Evolutionary conservation across 345 rosid species (phyloP), one percentile per base, ranked within the genome.

Genomic region (Ricinus communis): DNA sequence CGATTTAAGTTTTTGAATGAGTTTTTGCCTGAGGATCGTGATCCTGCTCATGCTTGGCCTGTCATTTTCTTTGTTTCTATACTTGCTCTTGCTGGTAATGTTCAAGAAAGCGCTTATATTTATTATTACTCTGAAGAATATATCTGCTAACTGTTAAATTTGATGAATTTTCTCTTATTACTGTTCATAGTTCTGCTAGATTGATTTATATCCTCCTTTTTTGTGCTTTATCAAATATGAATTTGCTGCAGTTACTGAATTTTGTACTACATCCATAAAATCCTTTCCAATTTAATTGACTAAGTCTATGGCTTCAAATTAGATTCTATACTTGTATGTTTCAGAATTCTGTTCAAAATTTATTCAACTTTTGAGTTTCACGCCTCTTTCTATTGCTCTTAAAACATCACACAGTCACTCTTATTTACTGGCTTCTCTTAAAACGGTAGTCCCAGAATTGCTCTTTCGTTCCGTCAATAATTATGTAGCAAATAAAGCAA

Each of bases 1-100:
- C 85, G 86, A 65, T 80, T 94, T 66, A 82, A 82, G 65, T 91
- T 90, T 54, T 86, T 94, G 79, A 94, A 94, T 24, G 96, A 94
- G 71, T 90, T 76, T 52, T 87, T 94, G 82, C 97, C 98, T 10
- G 98, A 94, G 88, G 98, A 94, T 87, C 96, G 96, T 73, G 90
- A 94, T 82, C 98, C 97, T 0, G 79, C 66, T 63, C 92, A 84
- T 45, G 93, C 93, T 31, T 94, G 98, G 98, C 90, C 93, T 43
- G 88, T 94, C 43, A 77, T 94, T 64, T 59, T 91, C 79, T 82
- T 85, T 71, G 96, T 87, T 69, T 79, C 72, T 68, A 66, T 91
- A 61, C 72, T 91, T n/a, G 91, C 97, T n/a, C 89, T 91, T 66
- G 63, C 93, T 74, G 96, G 98, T 94, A 78, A 15, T 28, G 5